phyloP scores from a whole-genome alignment of 2,329 filamentous ascomycete species.

The Alternaria gansuensis region DNA sequence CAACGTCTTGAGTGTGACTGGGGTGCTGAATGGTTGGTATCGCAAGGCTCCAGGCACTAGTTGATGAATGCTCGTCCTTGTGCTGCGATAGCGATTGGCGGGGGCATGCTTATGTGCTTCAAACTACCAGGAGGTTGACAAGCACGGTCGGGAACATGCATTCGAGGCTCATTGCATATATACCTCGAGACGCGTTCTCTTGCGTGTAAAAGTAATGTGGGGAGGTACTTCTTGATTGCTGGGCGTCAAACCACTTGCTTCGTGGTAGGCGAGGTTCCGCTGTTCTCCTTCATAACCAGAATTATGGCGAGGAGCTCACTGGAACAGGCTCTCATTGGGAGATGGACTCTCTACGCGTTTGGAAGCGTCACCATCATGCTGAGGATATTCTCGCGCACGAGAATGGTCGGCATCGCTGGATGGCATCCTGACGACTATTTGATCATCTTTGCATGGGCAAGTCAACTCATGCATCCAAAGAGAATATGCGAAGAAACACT shows the following conservation, averaged over 20 bases:
- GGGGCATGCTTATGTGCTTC: background rate
- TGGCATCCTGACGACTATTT: constrained; percentile 51
- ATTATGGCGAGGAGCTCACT: constrained; percentile 20
- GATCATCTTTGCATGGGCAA: constrained; percentile 44
- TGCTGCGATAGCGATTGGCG: background rate
- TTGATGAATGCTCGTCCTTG: background rate
- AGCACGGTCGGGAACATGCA: background rate
- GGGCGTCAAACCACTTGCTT: background rate
- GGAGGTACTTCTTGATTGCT: too few relatives aligned
- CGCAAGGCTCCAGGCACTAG: background rate
- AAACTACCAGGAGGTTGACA: background rate
- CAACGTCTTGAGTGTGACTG: background rate
- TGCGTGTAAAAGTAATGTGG: background rate
- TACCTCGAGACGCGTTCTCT: background rate
- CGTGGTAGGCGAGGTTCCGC: background rate
- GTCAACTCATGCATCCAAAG: background rate
- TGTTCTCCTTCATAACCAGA: background rate
- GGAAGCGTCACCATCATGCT: constrained; percentile 46
- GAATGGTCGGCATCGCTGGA: constrained; percentile 46
- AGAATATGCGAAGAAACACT: background rate
- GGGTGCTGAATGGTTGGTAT: too few relatives aligned
- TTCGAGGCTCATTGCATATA: background rate
- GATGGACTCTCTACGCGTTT: constrained; percentile 52
- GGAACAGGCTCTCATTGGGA: constrained; percentile 32
- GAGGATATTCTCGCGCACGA: constrained; percentile 47